Evolutionary conservation across 2,329 filamentous ascomycete genomes (phyloP).

Genomic region (Beauveria caledonica): DNA sequence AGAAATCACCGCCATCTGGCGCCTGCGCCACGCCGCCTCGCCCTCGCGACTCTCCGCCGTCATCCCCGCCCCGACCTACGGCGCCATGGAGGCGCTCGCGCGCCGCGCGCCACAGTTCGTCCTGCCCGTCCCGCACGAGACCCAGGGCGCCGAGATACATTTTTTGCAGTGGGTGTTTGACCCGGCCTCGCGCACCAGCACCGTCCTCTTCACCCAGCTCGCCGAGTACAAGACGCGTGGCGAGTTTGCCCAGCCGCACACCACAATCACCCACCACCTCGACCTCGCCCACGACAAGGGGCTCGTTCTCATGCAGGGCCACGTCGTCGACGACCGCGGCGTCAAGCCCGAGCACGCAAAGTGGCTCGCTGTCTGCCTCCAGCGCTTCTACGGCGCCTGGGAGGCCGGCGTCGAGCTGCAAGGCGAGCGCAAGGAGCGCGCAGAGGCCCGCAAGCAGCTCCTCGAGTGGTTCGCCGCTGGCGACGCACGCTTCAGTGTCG

Average conservation of each 20-base stretch:
- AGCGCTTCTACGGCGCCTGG: constrained; percentile 80
- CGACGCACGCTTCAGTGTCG: constrained; percentile 70
- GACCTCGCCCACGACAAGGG: constrained; percentile 69
- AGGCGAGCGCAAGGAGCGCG: constrained; percentile 44
- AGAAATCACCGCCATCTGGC: constrained; percentile 85
- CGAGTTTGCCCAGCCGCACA: constrained; percentile 86
- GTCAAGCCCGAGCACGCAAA: constrained; percentile 74
- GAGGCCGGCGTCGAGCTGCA: constrained; percentile 32
- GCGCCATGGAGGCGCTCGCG: constrained; percentile 61
- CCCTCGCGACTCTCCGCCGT: constrained; percentile 73
- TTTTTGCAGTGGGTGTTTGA: constrained; percentile 97
- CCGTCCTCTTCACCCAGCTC: constrained; percentile 87
- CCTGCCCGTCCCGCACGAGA: constrained; percentile 67
- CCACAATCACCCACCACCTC: constrained; percentile 83
- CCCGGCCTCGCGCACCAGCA: constrained; percentile 50
- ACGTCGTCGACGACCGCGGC: constrained; percentile 66
- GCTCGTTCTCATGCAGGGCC: constrained; percentile 78
- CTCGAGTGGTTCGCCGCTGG: constrained; percentile 76
- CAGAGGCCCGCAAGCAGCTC: constrained; percentile 56
- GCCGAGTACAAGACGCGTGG: constrained; percentile 88
- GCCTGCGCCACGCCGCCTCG: constrained; percentile 70
- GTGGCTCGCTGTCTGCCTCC: constrained; percentile 86
- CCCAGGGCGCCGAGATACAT: constrained; percentile 78
- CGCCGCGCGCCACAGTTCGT: constrained; percentile 79
- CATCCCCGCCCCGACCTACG: constrained; percentile 67